Conservation (phyloP, 176 grass and related monocot species). For the Aegilops speltoides region DNA sequence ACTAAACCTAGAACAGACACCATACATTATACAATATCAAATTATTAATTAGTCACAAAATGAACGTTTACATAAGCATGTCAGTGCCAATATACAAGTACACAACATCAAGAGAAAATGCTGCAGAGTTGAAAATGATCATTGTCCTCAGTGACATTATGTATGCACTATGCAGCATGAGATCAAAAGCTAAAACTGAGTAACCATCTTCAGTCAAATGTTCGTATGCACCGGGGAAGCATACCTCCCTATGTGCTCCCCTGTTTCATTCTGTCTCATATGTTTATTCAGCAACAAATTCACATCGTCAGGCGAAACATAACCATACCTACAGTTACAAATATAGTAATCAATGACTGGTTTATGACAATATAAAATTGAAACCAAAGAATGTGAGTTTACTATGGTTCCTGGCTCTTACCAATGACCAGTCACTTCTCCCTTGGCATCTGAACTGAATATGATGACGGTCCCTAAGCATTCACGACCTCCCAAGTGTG, state of each 20-base stretch:
- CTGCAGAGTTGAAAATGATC: neutral
- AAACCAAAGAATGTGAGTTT: neutral
- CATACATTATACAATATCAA: neutral
- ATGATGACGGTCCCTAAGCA: conserved; percentile 92
- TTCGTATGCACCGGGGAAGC: neutral
- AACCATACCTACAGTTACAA: conserved; percentile 86
- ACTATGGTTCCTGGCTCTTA: conserved; percentile 41
- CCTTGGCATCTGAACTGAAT: conserved; percentile 55
- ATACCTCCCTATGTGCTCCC: conserved; percentile 86
- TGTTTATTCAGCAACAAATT: conserved; percentile 71
- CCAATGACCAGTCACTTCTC: conserved; percentile 89
- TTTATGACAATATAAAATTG: neutral
- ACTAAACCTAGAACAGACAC: neutral
- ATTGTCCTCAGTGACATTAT: neutral
- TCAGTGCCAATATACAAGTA: neutral
- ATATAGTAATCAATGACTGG: conserved; percentile 14
- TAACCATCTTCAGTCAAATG: neutral
- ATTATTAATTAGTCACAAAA: neutral
- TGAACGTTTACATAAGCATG: neutral
- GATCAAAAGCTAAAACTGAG: neutral
- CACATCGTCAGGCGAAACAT: conserved; percentile 91
- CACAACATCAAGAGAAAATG: conserved; percentile 15
- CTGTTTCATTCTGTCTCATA: conserved; percentile 64
- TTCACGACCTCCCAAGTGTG: conserved; percentile 91
- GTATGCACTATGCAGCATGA: too few species aligned